Percentiles rank a stretch among this genome's conserved stretches.
Evolutionary conservation across 2,329 filamentous ascomycete genomes (phyloP).

Genomic region (Phialophora expanda): DNA sequence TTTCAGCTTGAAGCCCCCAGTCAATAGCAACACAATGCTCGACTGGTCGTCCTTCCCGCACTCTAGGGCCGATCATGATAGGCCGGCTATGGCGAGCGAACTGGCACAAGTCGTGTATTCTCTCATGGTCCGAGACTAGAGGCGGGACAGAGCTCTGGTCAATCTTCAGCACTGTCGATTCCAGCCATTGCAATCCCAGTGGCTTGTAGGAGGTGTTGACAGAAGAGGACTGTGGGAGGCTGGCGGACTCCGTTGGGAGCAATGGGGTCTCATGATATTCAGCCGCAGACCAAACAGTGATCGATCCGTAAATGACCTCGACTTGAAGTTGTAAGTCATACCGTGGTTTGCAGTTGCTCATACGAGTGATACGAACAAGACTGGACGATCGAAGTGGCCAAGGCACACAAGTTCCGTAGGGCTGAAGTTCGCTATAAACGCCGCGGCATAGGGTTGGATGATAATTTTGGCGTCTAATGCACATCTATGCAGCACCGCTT

Average conservation of each 20-base stretch:
- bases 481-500: too few relatives aligned
- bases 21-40: neutral
- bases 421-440: neutral
- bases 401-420: neutral
- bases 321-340: neutral
- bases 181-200: neutral
- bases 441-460: neutral
- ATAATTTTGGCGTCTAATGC: neutral
- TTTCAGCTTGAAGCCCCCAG: neutral
- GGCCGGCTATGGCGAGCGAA: neutral
- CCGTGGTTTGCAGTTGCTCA: neutral
- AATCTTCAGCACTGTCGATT: neutral
- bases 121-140: neutral
- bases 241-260: too few relatives aligned
- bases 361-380: neutral
- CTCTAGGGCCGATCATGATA: neutral
- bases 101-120: neutral
- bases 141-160: neutral
- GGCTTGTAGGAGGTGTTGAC: neutral
- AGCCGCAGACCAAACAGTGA: too few relatives aligned
- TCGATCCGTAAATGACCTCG: neutral
- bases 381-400: neutral
- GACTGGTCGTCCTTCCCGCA: neutral
- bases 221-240: neutral
- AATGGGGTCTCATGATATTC: too few relatives aligned